These are phyloP conservation scores for Jaapia argillacea DNA, from an alignment of 768 basidiomycete genomes.

Conservation along the genomic window DNA sequence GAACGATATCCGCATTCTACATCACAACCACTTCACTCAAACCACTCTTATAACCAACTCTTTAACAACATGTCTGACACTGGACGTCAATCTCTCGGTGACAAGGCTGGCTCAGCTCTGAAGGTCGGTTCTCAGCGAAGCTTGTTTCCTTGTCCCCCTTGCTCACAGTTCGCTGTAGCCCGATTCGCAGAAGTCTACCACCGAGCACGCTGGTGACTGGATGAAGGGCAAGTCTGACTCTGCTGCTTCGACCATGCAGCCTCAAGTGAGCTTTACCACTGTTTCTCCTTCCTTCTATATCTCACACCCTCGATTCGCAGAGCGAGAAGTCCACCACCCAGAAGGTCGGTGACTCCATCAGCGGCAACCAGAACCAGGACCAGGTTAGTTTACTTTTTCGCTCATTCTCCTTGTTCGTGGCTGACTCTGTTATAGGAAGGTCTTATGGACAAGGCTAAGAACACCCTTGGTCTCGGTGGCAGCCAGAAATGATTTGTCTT, in stretches of 20 bases:
- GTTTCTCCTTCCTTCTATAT: not conserved
- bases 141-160: not conserved
- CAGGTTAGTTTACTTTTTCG: conserved; percentile 16
- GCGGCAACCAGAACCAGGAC: conserved; percentile 38
- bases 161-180: conserved; percentile 26
- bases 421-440: conserved; percentile 21
- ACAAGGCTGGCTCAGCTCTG: conserved; percentile 40
- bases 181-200: conserved; percentile 46
- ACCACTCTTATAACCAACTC: not conserved
- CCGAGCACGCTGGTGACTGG: conserved; percentile 40
- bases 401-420: not conserved
- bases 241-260: conserved; percentile 35
- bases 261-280: conserved; percentile 17
- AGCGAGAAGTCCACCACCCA: conserved; percentile 44
- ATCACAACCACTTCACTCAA: not conserved
- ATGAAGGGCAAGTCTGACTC: conserved; percentile 39
- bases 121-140: conserved; percentile 26
- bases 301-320: too few relatives aligned
- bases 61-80: conserved; percentile 41
- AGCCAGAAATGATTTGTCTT: too few relatives aligned
- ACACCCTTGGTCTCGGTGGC: conserved; percentile 34
- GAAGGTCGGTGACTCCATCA: conserved; percentile 35
- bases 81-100: conserved; percentile 46
- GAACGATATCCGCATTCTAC: not conserved
- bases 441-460: conserved; percentile 41